Evolutionary conservation across 2,329 filamentous ascomycete genomes (phyloP), one percentile per base, ranked within the genome.

Genomic region (Chaetomium sp.): DNA sequence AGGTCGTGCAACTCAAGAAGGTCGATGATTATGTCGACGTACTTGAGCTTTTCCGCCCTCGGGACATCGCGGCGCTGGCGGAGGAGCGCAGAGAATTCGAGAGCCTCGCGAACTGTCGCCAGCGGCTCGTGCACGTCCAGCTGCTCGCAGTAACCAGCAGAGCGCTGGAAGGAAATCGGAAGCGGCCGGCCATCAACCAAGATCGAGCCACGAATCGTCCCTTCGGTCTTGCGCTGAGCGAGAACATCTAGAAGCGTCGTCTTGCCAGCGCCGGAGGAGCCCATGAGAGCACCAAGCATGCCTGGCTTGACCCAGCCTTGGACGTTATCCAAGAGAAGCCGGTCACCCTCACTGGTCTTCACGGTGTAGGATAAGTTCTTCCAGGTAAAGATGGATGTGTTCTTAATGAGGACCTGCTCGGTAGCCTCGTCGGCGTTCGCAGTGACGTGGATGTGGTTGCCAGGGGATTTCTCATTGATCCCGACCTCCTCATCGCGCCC

Each of bases 251-350:
- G 75, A 2, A 95, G 78, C 0, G 89, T 94, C 0, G 89, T 95
- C 71, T 95, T 95, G 51, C 90, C 89, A 12, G 90, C 89, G 61
- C 88, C 89, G 9, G 85, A 88, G 2, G 87, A 82, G 64, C 88
- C 86, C 88, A 91, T 89, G n/a, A 92, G 74, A 4, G 87, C 88
- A 2, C 85, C 89, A 19, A 91, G 71, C 60, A 85, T 90, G 46
- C 88, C 88, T 1, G 89, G 88, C 69, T 89, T 89, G 54, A 91
- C 87, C 83, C 87, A 95, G 2, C 89, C 90, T 61, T 91, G 83
- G 1, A 95, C 87, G 55, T 92, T 80, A 60, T 94, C 84, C 6
- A 95, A 75, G 56, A 95, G 82, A 10, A 80, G 75, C 7, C 86
- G 82, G 79, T 89, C 74, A 3, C 80, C 81, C 0, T 71, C 68